Base-by-base conservation (phyloP, 75 land plant species). In the Ceratopteris richardii region DNA sequence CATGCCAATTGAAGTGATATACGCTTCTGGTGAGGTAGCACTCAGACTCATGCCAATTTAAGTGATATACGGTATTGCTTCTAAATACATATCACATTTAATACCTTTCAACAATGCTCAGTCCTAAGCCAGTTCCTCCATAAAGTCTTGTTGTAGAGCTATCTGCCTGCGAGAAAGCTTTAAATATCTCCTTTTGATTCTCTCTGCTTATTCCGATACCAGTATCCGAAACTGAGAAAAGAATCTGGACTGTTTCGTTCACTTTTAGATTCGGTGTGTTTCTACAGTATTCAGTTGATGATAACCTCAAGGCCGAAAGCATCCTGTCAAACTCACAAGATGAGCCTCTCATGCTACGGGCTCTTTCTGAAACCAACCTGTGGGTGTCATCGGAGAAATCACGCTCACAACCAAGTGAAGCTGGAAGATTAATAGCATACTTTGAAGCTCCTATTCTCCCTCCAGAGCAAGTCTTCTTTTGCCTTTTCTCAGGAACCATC, bases 101-200 rank as follows among this genome's bases (percentile, higher is more conserved):
- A 41, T 47, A 74, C 77, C 77, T 71, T 61, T 74, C 75, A 11
- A 74, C 77, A 56, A 74, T 74, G 48, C 77, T 71, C 44, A 74
- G 66, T 23, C 77, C 77, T 60, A 74, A 40, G 44, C 77, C 77
- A 19, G 77, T 74, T 23, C 77, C 77, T 29, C 77, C 77, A 39
- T 74, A 74, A 19, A 74, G 77, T 30, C 77, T 63, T 30, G 77
- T 71, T 17, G 51, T 74, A 14, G 77, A 74, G 55, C 61, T 63
- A 37, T 74, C 77, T 18, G 77, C 77, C 62, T 74, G 77, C 12
- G 77, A 71, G 54, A 74, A 74, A 31, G 77, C 75, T 40, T 74
- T 74, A 26, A 74, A 74, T 14, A 74, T 66, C 56, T 74, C 77
- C 47, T 71, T 56, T 41, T 71, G 77, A 53, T 74, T 74, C 54